phyloP scores from a whole-genome alignment of 2,329 filamentous ascomycete species.

The Xylariaceae sp. region DNA sequence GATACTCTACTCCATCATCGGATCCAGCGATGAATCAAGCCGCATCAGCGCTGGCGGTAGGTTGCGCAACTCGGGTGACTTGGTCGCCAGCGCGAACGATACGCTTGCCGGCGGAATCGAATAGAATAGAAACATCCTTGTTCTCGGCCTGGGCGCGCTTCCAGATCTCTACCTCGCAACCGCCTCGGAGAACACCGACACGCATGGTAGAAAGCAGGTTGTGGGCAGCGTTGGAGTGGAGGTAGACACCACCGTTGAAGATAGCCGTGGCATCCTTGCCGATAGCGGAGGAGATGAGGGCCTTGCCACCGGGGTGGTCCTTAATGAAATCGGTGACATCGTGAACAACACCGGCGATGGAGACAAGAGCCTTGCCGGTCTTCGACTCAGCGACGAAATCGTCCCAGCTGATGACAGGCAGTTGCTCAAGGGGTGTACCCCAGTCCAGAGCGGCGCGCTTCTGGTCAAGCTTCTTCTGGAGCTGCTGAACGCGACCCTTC shows the following conservation, averaged over 20 bases:
- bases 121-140: constrained; percentile 62
- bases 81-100: constrained; percentile 71
- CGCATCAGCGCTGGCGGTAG: constrained; percentile 65
- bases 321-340: constrained; percentile 62
- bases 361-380: constrained; percentile 58
- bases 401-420: constrained; percentile 45
- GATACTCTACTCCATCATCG: background rate
- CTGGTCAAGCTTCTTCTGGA: constrained; percentile 65
- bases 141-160: constrained; percentile 62
- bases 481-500: constrained; percentile 61
- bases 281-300: constrained; percentile 59
- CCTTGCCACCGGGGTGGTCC: constrained; percentile 62
- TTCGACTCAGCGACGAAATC: constrained; percentile 59
- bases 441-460: constrained; percentile 59
- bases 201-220: constrained; percentile 64
- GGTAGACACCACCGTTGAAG: constrained; percentile 65
- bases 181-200: constrained; percentile 60
- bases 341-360: constrained; percentile 60
- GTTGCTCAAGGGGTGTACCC: constrained; percentile 57
- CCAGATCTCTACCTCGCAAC: constrained; percentile 65
- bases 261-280: constrained; percentile 65
- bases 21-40: constrained; percentile 41
- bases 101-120: constrained; percentile 63
- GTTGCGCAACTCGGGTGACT: constrained; percentile 67
- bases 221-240: constrained; percentile 63